These are phyloP conservation scores for Yamadazyma paraphyllophila DNA, from an alignment of 805 yeast genomes.

Conservation along the genomic window DNA sequence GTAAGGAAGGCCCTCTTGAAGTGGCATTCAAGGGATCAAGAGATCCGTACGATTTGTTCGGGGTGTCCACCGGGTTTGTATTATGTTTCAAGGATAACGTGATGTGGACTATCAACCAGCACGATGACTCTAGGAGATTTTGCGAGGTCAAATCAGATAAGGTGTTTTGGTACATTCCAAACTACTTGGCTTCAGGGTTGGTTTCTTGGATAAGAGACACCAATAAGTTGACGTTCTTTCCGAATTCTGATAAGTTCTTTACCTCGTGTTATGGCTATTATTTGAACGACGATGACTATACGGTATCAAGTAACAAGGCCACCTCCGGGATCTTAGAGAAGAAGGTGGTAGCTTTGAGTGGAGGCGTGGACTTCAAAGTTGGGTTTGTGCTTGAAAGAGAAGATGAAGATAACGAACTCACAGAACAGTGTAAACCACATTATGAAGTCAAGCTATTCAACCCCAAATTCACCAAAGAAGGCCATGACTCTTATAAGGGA, in stretches of 20 bases:
- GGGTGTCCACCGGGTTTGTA: conserved; percentile 71
- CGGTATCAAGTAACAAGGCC: background rate
- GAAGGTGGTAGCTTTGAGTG: conserved; percentile 54
- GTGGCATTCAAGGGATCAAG: conserved; percentile 70
- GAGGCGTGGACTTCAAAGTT: conserved; percentile 57
- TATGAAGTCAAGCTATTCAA: conserved; percentile 56
- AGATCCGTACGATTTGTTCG: conserved; percentile 73
- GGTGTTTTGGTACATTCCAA: conserved; percentile 72
- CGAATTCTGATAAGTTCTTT: conserved; percentile 42
- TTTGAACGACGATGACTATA: conserved; percentile 24
- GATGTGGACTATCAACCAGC: conserved; percentile 56
- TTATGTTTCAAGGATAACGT: conserved; percentile 69
- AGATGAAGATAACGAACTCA: conserved; percentile 26
- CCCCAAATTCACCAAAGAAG: conserved; percentile 45
- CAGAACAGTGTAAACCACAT: conserved; percentile 55
- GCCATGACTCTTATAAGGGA: conserved; percentile 41
- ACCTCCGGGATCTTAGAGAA: conserved; percentile 40
- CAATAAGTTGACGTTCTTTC: conserved; percentile 42
- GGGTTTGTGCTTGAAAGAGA: conserved; percentile 58
- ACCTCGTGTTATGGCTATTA: conserved; percentile 51
- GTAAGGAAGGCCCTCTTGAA: conserved; percentile 34
- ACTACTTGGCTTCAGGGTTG: conserved; percentile 52
- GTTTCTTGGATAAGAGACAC: conserved; percentile 60
- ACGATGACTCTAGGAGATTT: conserved; percentile 67
- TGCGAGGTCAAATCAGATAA: conserved; percentile 60